These are phyloP conservation scores for Globisporangium spiculum DNA, from an alignment of 352 stramenopile genomes.

Conservation along the genomic window DNA sequence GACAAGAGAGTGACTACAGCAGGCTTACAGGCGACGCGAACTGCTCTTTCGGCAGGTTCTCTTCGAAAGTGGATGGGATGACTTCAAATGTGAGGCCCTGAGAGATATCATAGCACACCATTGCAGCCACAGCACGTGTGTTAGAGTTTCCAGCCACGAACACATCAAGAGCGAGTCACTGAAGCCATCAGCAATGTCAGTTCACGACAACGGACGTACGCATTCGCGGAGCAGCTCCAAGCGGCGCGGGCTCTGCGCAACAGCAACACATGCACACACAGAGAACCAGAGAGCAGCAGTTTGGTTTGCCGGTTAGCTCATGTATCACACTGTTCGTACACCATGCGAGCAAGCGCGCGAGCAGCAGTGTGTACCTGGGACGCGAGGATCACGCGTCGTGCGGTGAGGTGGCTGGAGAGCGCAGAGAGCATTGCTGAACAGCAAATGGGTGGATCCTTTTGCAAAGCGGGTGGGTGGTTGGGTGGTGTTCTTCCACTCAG, in stretches of 20 bases:
- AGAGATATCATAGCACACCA: background rate
- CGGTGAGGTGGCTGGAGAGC: conserved; percentile 40
- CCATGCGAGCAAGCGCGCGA: background rate
- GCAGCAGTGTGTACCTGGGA: conserved; percentile 37
- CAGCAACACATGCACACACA: background rate
- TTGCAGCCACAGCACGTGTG: background rate
- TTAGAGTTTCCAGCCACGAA: background rate
- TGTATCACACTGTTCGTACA: background rate
- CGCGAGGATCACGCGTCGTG: conserved; percentile 64
- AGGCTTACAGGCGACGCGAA: conserved; percentile 52
- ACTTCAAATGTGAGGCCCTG: conserved; percentile 75
- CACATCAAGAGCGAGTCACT: background rate
- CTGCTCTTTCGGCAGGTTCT: conserved; percentile 70
- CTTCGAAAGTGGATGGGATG: conserved; percentile 79
- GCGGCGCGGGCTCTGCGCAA: conserved; percentile 59
- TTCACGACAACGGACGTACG: conserved; percentile 28
- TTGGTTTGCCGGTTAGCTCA: background rate
- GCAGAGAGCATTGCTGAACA: conserved; percentile 40
- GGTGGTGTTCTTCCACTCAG: background rate
- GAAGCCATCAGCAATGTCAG: background rate
- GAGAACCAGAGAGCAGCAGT: background rate
- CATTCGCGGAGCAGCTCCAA: conserved; percentile 69
- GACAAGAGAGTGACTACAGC: background rate
- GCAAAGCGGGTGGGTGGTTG: background rate
- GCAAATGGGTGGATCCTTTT: background rate